Evolutionary conservation across 2,329 filamentous ascomycete species (phyloP), one percentile per base, ranked within the genome.

Genomic region (Sporothrix mexicana): DNA sequence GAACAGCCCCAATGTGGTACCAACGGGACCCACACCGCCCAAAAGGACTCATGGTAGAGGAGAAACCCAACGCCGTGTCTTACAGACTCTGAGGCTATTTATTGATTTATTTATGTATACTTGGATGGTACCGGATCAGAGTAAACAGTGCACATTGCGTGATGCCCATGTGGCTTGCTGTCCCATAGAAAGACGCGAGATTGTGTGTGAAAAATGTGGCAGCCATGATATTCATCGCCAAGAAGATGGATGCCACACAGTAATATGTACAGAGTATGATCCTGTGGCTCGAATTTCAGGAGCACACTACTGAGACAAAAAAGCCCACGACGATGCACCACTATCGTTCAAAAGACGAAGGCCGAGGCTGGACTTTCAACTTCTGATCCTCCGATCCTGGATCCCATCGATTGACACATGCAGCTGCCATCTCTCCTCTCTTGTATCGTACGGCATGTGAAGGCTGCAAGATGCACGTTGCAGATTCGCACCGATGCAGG

Each of bases 21-120:
- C 57, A 36, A 43, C 15, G 3, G 17, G 30, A 20, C 57, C 30
- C 36, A 64, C 41, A n/a, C 61, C 3, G 12, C 61, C 10, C 12
- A 13, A 64, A 47, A 25, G 41, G 61, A 25, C 61, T n/a, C 61
- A 64, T 64, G 61, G 41, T n/a, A 45, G 61, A 23, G 51, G 51
- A 55, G n/a, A 20, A 25, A 41, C 25, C 41, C n/a, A 47, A 25
- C n/a, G n/a, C 61, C n/a, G 41, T 64, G 61, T 47, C 61, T 64
- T 64, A 20, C 41, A 13, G 17, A 25, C 20, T 12, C 13, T 23
- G 20, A 23, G 30, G 30, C 30, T 15, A 15, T 64, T 64, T 23
- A 64, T 25, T 23, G 15, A 43, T 59, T 59, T 4, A 23, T 12
- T 36, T 20, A 20, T 43, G 43, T 13, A 43, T 62, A 8, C 9